Evolutionary conservation across 768 basidiomycete species (phyloP), one percentile per base, ranked within the genome.

Genomic region (Amanita muscaria): DNA sequence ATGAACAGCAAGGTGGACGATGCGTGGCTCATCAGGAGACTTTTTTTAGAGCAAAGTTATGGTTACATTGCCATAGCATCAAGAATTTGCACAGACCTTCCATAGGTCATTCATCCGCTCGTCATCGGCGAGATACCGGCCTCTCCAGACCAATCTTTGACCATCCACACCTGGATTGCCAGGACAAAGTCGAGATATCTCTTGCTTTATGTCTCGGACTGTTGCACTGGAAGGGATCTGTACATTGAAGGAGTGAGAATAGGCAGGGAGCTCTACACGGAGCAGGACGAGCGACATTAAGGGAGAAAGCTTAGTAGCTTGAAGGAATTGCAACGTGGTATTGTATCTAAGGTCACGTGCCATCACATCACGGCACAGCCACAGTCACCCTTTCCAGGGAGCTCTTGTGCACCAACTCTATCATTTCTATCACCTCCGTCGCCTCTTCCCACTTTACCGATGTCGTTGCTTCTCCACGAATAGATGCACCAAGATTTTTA

Each of bases 1-100:
- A 56, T 82, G 80, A n/a, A 89, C 85, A 11, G 84, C 80, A 16
- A 89, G 68, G 61, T 88, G 87, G 33, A 88, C 66, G 45, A 79
- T 68, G 33, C 73, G 74, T 19, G 75, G 69, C 42, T 81, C 80
- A 44, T 74, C 72, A 31, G 64, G 60, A 34, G 65, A 64, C 84
- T 86, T 55, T 27, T 52, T 55, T 27, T 52, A 34, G 47, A 27
- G 44, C 42, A 48, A 51, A 27, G 38, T 40, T 32, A 46, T 46
- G 30, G 27, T 46, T 39, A 39, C 35, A 46, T 46, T 32, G 36
- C 44, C 44, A 46, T 46, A 46, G 44, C 44, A 48, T 40, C 19
- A 47, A 19, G 42, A 45, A 39, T 42, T n/a, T 33, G 47, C 27
- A 53, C 70, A 55, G 52, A 80, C 81, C 74, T 77, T 78, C 87